Evolutionary conservation across 768 basidiomycete species (phyloP).

Genomic region (Boletus vinaceobasis): DNA sequence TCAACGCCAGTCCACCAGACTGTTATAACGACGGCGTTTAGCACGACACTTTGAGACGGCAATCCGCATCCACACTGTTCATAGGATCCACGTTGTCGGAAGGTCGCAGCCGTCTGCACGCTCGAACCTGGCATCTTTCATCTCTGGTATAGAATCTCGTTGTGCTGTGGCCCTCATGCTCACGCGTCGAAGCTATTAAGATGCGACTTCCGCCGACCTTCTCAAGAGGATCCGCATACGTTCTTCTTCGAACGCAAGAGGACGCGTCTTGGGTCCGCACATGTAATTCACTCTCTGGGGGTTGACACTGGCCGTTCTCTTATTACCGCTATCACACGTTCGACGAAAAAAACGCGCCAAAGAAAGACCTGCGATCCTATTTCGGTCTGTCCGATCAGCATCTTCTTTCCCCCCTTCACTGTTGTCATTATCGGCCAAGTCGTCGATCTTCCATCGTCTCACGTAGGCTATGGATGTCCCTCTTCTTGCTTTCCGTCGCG

Average conservation of each 20-base stretch:
- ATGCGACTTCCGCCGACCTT: slow-evolving; percentile 11
- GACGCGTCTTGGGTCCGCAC: slow-evolving; percentile 2
- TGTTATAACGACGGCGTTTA: slow-evolving; percentile 19
- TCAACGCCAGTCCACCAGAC: not conserved
- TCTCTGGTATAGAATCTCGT: not conserved
- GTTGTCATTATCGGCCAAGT: too few species aligned
- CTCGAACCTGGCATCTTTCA: slow-evolving; percentile 18
- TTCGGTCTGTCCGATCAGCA: slow-evolving; percentile 2
- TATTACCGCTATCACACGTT: slow-evolving; percentile 17
- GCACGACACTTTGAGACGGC: not conserved
- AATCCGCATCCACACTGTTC: slow-evolving; percentile 7
- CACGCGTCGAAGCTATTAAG: slow-evolving; percentile 7
- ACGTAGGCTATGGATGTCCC: not conserved
- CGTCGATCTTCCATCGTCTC: slow-evolving; percentile 6
- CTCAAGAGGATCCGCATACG: slow-evolving; percentile 21
- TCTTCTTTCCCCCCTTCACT: not conserved
- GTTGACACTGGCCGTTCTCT: slow-evolving; percentile 2
- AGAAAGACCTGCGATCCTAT: not conserved
- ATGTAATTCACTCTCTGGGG: not conserved
- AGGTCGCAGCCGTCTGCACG: slow-evolving; percentile 14
- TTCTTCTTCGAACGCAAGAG: slow-evolving; percentile 2
- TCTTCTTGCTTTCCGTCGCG: not conserved
- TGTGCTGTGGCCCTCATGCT: not conserved
- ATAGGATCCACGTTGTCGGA: slow-evolving; percentile 7
- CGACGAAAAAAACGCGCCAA: slow-evolving; percentile 1